Percentiles rank a stretch among this genome's conserved stretches.
Conservation (phyloP, 345 rosid genomes). For the Linum usitatissimum region DNA sequence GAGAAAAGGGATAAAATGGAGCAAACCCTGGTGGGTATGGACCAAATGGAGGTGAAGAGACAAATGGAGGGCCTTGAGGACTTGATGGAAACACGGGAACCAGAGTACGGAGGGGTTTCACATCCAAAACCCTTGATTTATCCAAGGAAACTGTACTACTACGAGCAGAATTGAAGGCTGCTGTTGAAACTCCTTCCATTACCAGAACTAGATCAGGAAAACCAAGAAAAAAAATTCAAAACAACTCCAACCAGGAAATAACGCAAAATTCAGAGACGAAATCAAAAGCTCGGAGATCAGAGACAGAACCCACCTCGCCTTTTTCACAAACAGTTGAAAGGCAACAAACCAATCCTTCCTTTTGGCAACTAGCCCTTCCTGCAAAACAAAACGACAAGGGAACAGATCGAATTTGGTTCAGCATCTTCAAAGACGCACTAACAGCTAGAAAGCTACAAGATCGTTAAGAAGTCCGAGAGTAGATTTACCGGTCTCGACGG, state of each 20-base stretch:
- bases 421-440: neutral
- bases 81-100: conserved; percentile 43
- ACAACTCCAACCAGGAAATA: neutral
- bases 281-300: neutral
- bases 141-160: conserved; percentile 23
- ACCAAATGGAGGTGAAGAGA: conserved; percentile 39
- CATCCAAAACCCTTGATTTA: conserved; percentile 61
- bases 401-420: neutral
- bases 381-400: neutral
- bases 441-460: neutral
- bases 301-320: neutral
- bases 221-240: neutral
- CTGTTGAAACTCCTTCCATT: conserved; percentile 41
- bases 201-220: neutral
- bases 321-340: neutral
- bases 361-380: neutral
- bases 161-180: conserved; percentile 12
- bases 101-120: conserved; percentile 64
- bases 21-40: conserved; percentile 60
- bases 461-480: neutral
- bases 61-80: conserved; percentile 36
- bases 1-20: conserved; percentile 53
- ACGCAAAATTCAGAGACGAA: neutral
- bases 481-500: neutral
- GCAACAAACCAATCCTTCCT: neutral